phyloP scores from a whole-genome alignment of 2,329 filamentous ascomycete genomes.

The Fusarium chlamydosporum region DNA sequence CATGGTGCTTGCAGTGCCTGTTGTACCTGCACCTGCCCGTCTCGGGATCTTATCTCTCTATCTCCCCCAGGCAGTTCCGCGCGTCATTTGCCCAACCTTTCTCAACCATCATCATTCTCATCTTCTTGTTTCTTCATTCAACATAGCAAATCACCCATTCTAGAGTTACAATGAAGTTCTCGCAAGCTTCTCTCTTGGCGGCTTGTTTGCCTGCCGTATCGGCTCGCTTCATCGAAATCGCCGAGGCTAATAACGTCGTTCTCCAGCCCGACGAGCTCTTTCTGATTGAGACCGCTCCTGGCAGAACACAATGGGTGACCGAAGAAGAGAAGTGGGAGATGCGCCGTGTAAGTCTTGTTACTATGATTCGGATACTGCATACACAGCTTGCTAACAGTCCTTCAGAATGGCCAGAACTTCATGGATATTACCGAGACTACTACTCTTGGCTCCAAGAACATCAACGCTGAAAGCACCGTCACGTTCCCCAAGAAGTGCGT shows the following conservation, averaged over 20 bases:
- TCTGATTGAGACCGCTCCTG: constrained; percentile 87
- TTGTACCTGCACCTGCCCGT: constrained; percentile 33
- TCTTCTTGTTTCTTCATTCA: constrained; percentile 1
- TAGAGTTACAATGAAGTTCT: constrained; percentile 64
- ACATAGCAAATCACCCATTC: constrained; percentile 5
- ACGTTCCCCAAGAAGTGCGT: constrained; percentile 77
- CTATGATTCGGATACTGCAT: too few species aligned
- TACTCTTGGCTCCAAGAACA: constrained; percentile 66
- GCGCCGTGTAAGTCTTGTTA: constrained; percentile 71
- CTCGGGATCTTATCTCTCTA: constrained; percentile 30
- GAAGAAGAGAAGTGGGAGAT: constrained; percentile 97
- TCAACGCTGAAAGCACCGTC: constrained; percentile 53
- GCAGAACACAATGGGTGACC: constrained; percentile 86
- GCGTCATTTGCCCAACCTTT: constrained; percentile 33
- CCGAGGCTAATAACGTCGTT: constrained; percentile 66
- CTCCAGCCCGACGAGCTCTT: constrained; percentile 64
- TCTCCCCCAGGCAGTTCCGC: constrained; percentile 16
- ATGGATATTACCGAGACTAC: constrained; percentile 91
- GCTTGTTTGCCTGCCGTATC: constrained; percentile 68
- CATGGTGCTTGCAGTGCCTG: constrained; percentile 18
- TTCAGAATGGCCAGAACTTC: constrained; percentile 86
- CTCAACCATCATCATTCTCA: constrained; percentile 17
- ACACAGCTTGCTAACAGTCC: constrained; percentile 13
- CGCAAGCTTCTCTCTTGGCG: constrained; percentile 66
- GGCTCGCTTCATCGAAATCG: constrained; percentile 69